Evolutionary conservation across 1,284 basidiomycete species (phyloP).

Genomic region (Inonotus obliquus): DNA sequence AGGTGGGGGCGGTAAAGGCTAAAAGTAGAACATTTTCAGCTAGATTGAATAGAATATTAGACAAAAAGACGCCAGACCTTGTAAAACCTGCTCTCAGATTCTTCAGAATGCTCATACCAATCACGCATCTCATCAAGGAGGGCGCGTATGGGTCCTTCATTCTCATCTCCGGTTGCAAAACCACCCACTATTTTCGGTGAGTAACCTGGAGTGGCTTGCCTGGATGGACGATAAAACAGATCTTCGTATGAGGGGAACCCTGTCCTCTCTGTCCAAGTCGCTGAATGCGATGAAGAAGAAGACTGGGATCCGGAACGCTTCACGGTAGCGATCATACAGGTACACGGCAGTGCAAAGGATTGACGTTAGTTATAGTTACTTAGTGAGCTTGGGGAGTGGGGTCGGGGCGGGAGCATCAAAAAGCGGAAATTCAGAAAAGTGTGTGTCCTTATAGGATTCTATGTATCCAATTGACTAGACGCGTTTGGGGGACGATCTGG

Average conservation of each 20-base stretch:
- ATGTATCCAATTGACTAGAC: neutral
- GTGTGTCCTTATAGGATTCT: neutral
- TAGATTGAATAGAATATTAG: neutral
- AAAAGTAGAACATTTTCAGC: neutral
- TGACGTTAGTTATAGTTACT: neutral
- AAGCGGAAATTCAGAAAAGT: neutral
- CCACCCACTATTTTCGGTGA: neutral
- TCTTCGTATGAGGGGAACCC: constrained; percentile 16
- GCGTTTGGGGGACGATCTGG: neutral
- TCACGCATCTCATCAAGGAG: constrained; percentile 18
- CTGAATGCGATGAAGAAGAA: neutral
- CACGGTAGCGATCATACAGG: neutral
- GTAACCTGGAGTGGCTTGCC: neutral
- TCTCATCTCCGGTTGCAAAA: neutral
- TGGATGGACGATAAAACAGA: constrained; percentile 16
- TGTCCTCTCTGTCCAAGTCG: neutral
- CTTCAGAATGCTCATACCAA: constrained; percentile 15
- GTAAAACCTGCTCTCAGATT: neutral
- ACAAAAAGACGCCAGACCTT: neutral
- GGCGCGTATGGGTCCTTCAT: constrained; percentile 12
- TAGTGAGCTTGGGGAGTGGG: neutral
- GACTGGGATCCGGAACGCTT: constrained; percentile 10
- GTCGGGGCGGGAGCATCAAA: neutral
- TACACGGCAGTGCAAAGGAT: neutral
- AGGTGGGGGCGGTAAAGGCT: constrained; percentile 8